Evolutionary conservation across 2,329 filamentous ascomycete genomes (phyloP).

Genomic region (Xylariaceae sp.): DNA sequence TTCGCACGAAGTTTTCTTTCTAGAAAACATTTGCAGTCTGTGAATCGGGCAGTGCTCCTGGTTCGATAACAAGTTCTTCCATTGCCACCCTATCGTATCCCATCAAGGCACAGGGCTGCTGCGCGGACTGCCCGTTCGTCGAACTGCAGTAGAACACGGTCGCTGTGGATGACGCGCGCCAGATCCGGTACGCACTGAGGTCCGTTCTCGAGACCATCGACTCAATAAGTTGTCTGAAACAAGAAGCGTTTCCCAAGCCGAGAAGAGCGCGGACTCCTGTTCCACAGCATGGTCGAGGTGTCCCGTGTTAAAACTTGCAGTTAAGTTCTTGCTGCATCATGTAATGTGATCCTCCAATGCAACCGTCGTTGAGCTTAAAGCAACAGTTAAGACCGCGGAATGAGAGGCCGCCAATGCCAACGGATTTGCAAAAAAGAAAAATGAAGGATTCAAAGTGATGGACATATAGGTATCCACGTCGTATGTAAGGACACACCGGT

Average conservation of each 20-base stretch:
- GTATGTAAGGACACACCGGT: background rate
- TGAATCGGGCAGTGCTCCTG: conserved; percentile 9
- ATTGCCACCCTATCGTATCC: conserved; percentile 8
- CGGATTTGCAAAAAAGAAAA: background rate
- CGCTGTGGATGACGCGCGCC: conserved; percentile 5
- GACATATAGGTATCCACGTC: background rate
- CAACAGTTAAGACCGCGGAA: background rate
- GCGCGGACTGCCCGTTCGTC: conserved; percentile 7
- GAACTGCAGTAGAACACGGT: conserved; percentile 1
- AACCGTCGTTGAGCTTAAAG: background rate
- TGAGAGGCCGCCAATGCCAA: background rate
- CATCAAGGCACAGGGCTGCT: background rate
- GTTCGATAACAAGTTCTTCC: background rate
- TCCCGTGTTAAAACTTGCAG: background rate
- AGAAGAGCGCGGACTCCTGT: background rate
- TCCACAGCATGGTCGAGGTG: background rate
- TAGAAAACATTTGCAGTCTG: conserved; percentile 15
- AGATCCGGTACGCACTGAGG: background rate
- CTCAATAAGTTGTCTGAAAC: background rate
- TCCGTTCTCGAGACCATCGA: background rate
- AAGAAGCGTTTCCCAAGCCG: background rate
- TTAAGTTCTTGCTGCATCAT: background rate
- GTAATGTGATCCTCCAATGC: background rate
- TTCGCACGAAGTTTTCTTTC: conserved; percentile 17
- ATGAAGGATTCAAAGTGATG: background rate